Base-by-base conservation (phyloP, 371 early-diverging fungal genomes). In the Phascolomyces articulosus region DNA sequence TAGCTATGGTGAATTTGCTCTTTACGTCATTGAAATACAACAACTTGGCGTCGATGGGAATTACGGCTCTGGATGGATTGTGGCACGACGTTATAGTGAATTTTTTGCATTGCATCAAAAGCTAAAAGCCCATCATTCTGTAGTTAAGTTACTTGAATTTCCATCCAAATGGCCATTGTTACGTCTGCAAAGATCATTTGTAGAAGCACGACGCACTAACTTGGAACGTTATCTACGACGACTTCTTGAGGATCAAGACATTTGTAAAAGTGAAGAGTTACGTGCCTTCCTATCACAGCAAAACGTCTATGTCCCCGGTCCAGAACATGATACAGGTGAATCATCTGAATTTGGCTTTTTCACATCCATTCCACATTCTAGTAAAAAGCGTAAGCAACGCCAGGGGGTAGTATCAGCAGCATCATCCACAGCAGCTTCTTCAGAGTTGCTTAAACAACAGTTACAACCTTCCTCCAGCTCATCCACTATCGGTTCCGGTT, bases 11-110 rank as follows among this genome's bases (percentile, higher is more conserved):
- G 89, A 90, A 10, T 91, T 87, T 73, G 89, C 90, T 0, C 71
- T 90, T 6, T 95, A 93, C 66, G 83, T 88, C 51, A 90, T 95
- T 60, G 91, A 94, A 67, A 87, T 95, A 7, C 90, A 91, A 48
- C 89, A 90, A 58, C 60, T 86, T 29, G 87, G 72, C 0, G 60
- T 67, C 34, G 79, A 85, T 60, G 87, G 82, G 0, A 77, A 75
- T n/a, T 79, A 66, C 71, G 78, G 72, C 7, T 86, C 88, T 1
- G 90, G 92, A 0, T 95, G 94, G 95, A 85, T 92, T 44, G 90
- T 95, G 16, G 84, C 86, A 2, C 79, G 94, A 8, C 78, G 94
- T 0, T 94, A 91, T 75, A 85, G 88, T 40, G 95, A 96, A 73
- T 96, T 96, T 67, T 85, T 87, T 64, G 79, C 84, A 1, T 70